These are phyloP conservation scores for Penicillium bovifimosum DNA, from an alignment of 495 filamentous ascomycete genomes.

Conservation along the genomic window DNA sequence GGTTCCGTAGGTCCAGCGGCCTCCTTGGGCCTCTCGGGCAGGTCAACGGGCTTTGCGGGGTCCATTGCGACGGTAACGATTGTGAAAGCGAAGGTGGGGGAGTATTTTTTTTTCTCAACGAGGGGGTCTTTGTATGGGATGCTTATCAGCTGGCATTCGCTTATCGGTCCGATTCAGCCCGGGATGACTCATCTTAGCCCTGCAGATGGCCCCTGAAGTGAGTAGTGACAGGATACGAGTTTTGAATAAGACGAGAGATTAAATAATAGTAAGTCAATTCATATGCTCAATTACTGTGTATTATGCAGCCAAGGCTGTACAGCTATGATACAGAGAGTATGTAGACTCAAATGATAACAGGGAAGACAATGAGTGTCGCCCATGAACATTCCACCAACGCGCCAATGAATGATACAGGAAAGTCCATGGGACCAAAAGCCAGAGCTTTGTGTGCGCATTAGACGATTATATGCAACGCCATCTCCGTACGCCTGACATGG, in stretches of 20 bases:
- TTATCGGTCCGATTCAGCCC: slow-evolving; percentile 30
- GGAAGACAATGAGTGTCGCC: slow-evolving; percentile 1
- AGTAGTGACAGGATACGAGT: no score
- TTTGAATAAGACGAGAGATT: no score
- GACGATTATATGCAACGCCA: not conserved
- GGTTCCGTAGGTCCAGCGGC: slow-evolving; percentile 11
- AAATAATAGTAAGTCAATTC: not conserved
- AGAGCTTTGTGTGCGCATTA: not conserved
- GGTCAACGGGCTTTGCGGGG: slow-evolving; percentile 25
- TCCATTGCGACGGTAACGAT: slow-evolving; percentile 17
- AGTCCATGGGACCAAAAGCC: not conserved
- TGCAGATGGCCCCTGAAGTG: no score
- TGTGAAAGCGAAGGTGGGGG: slow-evolving; percentile 17
- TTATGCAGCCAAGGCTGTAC: slow-evolving; percentile 12
- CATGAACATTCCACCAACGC: not conserved
- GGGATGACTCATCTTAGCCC: slow-evolving; percentile 24
- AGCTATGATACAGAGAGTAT: slow-evolving; percentile 15
- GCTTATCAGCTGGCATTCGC: slow-evolving; percentile 30
- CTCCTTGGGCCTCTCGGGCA: slow-evolving; percentile 30
- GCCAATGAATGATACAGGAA: not conserved
- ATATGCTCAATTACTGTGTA: slow-evolving; percentile 7
- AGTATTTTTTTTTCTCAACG: slow-evolving; percentile 17
- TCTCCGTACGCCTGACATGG: not conserved
- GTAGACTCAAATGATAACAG: slow-evolving; percentile 8
- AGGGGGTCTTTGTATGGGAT: slow-evolving; percentile 21